Base-by-base conservation (phyloP, 1,284 basidiomycete species). In the Amylostereum areolatum region DNA sequence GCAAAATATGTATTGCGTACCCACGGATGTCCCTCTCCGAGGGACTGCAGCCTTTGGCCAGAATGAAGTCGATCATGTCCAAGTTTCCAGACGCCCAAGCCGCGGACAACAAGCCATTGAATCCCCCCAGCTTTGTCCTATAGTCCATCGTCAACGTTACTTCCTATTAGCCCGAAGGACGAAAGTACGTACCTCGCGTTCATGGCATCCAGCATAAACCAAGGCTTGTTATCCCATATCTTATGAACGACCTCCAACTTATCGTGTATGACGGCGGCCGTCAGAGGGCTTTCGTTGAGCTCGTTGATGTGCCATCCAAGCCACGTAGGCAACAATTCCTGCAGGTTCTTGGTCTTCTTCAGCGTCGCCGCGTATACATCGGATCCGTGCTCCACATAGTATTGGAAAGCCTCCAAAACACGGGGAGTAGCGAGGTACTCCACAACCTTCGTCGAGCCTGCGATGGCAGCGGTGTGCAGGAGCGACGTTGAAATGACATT, bases 261-360 rank as follows among this genome's bases (percentile, higher is more conserved):
- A 25, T 63, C 50, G 2, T 61, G 54, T 3, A 70, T 46, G 37
- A 79, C 63, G 0, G 74, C 75, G 1, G 70, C 68, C 5, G 66
- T 68, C 10, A 79, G 59, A 0, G 73, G 73, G 1, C 74, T 76
- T 54, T 81, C 78, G 51, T 78, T 75, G 18, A 78, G 39, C 11
- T 59, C 51, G 43, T 67, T 69, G 45, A 67, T 59, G 2, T 55
- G 55, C 74, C 79, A 78, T 3, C 81, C 81, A 11, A 81, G 63
- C 64, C 71, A 70, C 25, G 55, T 57, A 0, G 73, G 73, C 9
- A 81, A 60, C 9, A 67, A 59, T 25, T 66, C 62, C 42, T 68
- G 68, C 31, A 77, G 57, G 47, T 74, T 63, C 1, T 57, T 54
- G 3, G 66, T 59, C 41, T 43, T 28, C 24, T 11, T 12, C 6